Evolutionary conservation across 2,329 filamentous ascomycete species (phyloP).

Genomic region (Fusarium devonianum): DNA sequence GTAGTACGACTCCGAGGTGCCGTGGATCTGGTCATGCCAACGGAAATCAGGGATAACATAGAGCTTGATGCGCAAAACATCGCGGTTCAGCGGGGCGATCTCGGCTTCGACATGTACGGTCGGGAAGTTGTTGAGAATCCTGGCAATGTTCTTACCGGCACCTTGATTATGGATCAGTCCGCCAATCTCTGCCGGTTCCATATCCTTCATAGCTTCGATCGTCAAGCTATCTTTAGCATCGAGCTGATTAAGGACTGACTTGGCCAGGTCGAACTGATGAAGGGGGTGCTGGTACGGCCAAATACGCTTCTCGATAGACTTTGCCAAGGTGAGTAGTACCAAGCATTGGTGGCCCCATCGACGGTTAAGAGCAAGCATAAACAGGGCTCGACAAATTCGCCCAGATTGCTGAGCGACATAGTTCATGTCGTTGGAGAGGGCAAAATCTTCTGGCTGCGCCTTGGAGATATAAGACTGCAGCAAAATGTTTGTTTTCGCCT

Average conservation of each 20-base stretch:
- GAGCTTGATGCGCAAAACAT: slow-evolving; percentile 90
- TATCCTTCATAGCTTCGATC: slow-evolving; percentile 86
- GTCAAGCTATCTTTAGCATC: slow-evolving; percentile 80
- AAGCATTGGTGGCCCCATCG: slow-evolving; percentile 96
- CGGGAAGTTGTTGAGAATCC: slow-evolving; percentile 88
- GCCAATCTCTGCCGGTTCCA: slow-evolving; percentile 92
- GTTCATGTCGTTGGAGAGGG: slow-evolving; percentile 86
- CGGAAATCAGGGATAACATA: slow-evolving; percentile 87
- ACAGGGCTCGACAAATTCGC: slow-evolving; percentile 90
- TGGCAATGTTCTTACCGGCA: slow-evolving; percentile 83
- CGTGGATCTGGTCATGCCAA: slow-evolving; percentile 95
- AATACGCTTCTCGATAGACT: slow-evolving; percentile 94
- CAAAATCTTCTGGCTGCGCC: slow-evolving; percentile 89
- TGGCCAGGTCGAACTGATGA: slow-evolving; percentile 90
- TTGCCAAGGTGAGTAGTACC: slow-evolving; percentile 88
- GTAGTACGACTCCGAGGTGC: slow-evolving; percentile 95
- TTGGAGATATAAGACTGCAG: slow-evolving; percentile 93
- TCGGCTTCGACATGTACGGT: slow-evolving; percentile 90
- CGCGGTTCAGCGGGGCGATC: slow-evolving; percentile 92
- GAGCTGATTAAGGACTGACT: slow-evolving; percentile 81
- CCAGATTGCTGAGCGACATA: slow-evolving; percentile 97
- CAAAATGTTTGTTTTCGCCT: slow-evolving; percentile 94
- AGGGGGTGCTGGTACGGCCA: slow-evolving; percentile 97
- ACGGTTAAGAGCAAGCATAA: slow-evolving; percentile 96
- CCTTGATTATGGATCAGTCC: slow-evolving; percentile 87